Percentiles rank a stretch among this genome's conserved stretches.
phyloP scores from a whole-genome alignment of 169 alveolate genomes.

The Hepatocystis sp. region DNA sequence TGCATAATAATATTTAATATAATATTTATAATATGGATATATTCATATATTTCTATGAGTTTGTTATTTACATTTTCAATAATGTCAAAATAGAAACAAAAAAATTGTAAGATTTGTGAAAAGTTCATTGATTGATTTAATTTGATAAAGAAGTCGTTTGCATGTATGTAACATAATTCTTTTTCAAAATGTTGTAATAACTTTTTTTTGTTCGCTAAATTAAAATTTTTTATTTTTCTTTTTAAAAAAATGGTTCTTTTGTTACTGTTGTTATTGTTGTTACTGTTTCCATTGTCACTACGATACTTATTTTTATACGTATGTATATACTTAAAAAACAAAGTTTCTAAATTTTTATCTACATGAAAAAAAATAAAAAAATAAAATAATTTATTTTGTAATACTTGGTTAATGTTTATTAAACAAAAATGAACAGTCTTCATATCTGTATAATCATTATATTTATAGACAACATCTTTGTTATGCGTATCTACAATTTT shows the following conservation, averaged over 20 bases:
- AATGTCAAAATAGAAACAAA: slow-evolving; percentile 26
- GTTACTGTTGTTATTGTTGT: not conserved
- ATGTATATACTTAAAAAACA: slow-evolving; percentile 61
- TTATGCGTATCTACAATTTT: slow-evolving; percentile 40
- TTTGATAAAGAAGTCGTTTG: slow-evolving; percentile 18
- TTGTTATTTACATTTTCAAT: slow-evolving; percentile 39
- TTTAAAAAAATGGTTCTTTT: not conserved
- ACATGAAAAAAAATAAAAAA: slow-evolving; percentile 56
- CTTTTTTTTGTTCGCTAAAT: not conserved
- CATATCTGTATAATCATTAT: slow-evolving; percentile 39
- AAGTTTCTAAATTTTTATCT: slow-evolving; percentile 25
- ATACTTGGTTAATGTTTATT: slow-evolving; percentile 46
- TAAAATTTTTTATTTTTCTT: too few species aligned
- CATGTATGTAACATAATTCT: slow-evolving; percentile 14
- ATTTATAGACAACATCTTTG: slow-evolving; percentile 51
- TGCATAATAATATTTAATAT: slow-evolving; percentile 23
- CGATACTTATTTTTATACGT: slow-evolving; percentile 5
- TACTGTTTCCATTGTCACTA: not conserved
- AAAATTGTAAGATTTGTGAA: slow-evolving; percentile 26
- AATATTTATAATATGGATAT: slow-evolving; percentile 28
- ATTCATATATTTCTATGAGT: slow-evolving; percentile 54
- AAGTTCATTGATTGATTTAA: slow-evolving; percentile 26
- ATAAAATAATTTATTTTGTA: slow-evolving; percentile 47
- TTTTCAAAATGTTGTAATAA: too few species aligned
- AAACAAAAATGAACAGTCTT: slow-evolving; percentile 46